phyloP scores from a whole-genome alignment of 2,329 filamentous ascomycete species.

The Trichoderma sp. region DNA sequence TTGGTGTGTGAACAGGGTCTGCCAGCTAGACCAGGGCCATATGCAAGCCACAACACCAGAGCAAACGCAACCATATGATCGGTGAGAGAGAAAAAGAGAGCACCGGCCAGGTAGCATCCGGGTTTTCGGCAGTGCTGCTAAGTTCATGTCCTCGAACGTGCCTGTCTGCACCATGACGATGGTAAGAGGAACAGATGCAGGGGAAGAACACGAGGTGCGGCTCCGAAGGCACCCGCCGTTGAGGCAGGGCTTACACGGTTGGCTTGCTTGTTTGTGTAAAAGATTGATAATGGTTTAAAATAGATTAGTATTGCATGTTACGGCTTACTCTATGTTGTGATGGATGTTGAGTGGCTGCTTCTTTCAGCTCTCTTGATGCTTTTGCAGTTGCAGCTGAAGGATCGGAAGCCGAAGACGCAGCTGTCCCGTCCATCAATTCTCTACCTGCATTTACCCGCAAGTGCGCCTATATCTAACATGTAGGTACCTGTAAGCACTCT shows the following conservation, averaged over 20 bases:
- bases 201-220: background rate
- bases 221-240: background rate
- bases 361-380: background rate
- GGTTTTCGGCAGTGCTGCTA: background rate
- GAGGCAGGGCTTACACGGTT: background rate
- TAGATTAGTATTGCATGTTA: background rate
- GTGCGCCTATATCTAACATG: background rate
- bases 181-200: background rate
- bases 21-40: background rate
- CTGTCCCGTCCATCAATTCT: background rate
- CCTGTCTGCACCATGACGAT: background rate
- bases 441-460: background rate
- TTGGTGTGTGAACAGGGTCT: background rate
- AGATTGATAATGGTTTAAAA: background rate
- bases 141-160: background rate
- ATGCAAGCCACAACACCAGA: constrained; percentile 3
- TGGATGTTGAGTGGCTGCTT: background rate
- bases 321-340: background rate
- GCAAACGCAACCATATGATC: background rate
- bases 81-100: background rate
- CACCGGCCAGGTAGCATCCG: background rate
- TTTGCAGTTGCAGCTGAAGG: background rate
- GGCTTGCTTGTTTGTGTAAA: background rate
- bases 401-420: background rate
- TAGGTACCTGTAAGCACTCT: background rate